Conservation (phyloP, 2,329 filamentous ascomycete species). For the Neurospora crassa region DNA sequence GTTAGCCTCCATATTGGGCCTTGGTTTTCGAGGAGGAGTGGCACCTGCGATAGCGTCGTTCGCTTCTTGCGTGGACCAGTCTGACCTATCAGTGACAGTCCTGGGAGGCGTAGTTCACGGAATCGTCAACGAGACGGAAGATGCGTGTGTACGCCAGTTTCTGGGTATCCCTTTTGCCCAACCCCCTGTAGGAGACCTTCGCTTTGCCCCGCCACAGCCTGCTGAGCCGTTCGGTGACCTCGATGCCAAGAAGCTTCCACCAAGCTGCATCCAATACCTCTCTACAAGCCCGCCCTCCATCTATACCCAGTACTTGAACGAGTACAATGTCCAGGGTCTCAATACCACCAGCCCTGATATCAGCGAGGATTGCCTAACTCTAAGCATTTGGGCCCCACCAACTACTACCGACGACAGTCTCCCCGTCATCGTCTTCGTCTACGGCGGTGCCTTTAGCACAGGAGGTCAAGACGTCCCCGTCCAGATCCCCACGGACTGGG, state of each 20-base stretch:
- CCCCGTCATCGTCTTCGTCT: constrained; percentile 18
- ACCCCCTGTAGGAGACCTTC: constrained; percentile 19
- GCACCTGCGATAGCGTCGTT: not conserved
- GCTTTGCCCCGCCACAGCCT: constrained; percentile 18
- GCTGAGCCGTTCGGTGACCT: constrained; percentile 9
- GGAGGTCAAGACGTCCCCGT: constrained; percentile 21
- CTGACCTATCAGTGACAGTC: not conserved
- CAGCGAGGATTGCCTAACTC: constrained; percentile 18
- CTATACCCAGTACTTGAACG: constrained; percentile 11
- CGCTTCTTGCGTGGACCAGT: not conserved
- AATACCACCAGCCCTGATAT: constrained; percentile 11
- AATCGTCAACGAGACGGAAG: not conserved
- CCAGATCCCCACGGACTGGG: constrained; percentile 20
- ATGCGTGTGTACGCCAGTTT: constrained; percentile 16
- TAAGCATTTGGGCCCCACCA: constrained; percentile 17
- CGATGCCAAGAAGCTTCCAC: constrained; percentile 11
- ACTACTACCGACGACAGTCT: constrained; percentile 2
- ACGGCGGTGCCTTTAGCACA: constrained; percentile 20
- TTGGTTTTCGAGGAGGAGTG: not conserved
- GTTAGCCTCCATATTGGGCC: not conserved
- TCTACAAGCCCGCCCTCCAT: constrained; percentile 5
- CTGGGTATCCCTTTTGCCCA: constrained; percentile 22
- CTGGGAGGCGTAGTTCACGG: not conserved
- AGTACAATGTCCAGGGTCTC: constrained; percentile 19
- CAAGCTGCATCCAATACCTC: constrained; percentile 18